Percentiles rank a stretch among this genome's conserved stretches.
These are phyloP conservation scores for Cicer arietinum DNA, from an alignment of 306 rosid genomes.

Conservation along the genomic window DNA sequence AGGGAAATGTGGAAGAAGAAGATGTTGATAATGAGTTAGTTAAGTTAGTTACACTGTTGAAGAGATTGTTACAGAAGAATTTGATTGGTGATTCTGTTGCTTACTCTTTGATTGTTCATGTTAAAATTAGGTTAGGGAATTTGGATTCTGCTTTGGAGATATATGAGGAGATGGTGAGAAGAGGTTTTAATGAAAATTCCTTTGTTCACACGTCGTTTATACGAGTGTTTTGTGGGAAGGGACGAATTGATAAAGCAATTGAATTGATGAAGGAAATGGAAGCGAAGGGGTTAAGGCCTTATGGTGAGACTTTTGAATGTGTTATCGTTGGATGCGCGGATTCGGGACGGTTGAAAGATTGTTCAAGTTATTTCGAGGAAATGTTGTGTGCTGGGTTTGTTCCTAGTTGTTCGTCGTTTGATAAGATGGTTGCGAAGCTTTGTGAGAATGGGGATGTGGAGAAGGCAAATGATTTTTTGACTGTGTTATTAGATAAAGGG, in stretches of 20 bases:
- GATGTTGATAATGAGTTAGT: constrained; percentile 32
- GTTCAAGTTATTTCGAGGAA: constrained; percentile 55
- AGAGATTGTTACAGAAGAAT: constrained; percentile 76
- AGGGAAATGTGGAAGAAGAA: constrained; percentile 43
- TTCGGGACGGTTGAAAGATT: constrained; percentile 53
- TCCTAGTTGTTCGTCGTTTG: constrained; percentile 70
- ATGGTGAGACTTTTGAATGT: constrained; percentile 58
- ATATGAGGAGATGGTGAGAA: constrained; percentile 64
- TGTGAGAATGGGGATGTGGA: constrained; percentile 59
- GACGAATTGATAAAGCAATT: constrained; percentile 62
- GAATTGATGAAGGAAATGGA: constrained; percentile 68
- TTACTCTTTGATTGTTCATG: constrained; percentile 64
- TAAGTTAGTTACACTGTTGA: constrained; percentile 50
- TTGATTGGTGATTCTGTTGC: constrained; percentile 69
- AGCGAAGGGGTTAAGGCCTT: constrained; percentile 61
- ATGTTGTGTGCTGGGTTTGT: constrained; percentile 64
- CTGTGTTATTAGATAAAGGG: constrained; percentile 66
- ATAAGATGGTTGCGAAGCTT: constrained; percentile 60
- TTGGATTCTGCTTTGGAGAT: constrained; percentile 53
- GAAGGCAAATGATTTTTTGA: constrained; percentile 62
- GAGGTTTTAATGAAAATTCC: constrained; percentile 71
- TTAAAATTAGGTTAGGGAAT: constrained; percentile 56
- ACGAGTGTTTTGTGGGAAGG: constrained; percentile 63
- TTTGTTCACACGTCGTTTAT: constrained; percentile 69
- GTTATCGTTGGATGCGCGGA: constrained; percentile 68